Evolutionary conservation across 371 early-diverging fungal species (phyloP).

Genomic region (Circinella umbellata): DNA sequence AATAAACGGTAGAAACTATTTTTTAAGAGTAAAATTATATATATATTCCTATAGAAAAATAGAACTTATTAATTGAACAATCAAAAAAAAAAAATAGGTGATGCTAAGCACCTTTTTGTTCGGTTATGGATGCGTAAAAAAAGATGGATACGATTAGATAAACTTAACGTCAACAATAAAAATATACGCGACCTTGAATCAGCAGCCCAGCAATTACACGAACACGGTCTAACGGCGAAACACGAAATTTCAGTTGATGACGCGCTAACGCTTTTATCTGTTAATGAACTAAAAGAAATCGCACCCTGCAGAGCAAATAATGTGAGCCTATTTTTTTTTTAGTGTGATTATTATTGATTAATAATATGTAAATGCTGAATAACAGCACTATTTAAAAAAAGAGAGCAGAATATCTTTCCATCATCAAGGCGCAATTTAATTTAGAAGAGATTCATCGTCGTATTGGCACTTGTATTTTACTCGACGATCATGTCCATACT

Average conservation of each 20-base stretch:
- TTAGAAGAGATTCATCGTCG: constrained; percentile 11
- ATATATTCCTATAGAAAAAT: neutral
- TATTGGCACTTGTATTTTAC: constrained; percentile 42
- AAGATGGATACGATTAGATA: constrained; percentile 51
- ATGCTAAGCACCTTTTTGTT: constrained; percentile 63
- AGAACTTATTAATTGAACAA: neutral
- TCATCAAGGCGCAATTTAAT: neutral
- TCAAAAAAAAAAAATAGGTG: constrained; percentile 29
- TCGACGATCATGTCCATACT: constrained; percentile 27
- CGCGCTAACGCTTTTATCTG: constrained; percentile 36
- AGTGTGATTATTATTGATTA: no score
- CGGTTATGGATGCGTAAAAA: constrained; percentile 67
- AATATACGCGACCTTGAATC: constrained; percentile 32
- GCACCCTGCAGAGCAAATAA: constrained; percentile 2
- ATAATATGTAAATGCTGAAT: no score
- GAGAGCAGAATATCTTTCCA: neutral
- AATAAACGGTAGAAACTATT: neutral
- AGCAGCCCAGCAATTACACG: constrained; percentile 21
- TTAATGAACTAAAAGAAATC: constrained; percentile 34
- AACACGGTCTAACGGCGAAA: constrained; percentile 13
- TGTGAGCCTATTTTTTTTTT: neutral
- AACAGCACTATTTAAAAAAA: neutral
- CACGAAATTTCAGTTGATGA: constrained; percentile 26
- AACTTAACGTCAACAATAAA: constrained; percentile 34
- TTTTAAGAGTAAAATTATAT: no score